phyloP scores from a whole-genome alignment of 495 filamentous ascomycete species.

The Aspergillus ostianus region DNA sequence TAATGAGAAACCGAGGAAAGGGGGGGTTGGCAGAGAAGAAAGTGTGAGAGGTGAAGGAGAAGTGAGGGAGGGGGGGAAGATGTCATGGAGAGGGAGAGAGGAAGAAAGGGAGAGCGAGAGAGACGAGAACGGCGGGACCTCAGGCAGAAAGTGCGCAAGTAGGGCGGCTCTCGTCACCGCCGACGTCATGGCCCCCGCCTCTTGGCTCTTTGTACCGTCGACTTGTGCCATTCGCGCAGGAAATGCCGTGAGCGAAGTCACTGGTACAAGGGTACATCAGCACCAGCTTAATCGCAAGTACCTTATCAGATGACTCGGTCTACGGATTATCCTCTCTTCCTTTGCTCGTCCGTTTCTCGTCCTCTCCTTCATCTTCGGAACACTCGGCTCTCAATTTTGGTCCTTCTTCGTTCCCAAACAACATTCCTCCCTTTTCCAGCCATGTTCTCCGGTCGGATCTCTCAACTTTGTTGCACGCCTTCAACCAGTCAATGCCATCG shows the following conservation, averaged over 20 bases:
- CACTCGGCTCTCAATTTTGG: slow-evolving; percentile 7
- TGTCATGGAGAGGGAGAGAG: slow-evolving; percentile 1
- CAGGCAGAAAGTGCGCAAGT: neutral
- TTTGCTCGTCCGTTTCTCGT: no score
- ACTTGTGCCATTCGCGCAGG: neutral
- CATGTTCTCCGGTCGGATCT: neutral
- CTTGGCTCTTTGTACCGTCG: neutral
- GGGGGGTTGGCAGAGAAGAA: neutral
- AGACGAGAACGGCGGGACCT: neutral
- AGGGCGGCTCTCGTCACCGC: neutral
- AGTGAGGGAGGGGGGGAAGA: neutral
- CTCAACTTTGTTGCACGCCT: neutral
- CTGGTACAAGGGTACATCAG: neutral
- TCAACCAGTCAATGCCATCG: neutral
- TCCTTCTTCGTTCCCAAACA: neutral
- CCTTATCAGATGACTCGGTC: slow-evolving; percentile 18
- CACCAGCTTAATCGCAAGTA: neutral
- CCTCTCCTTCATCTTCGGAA: neutral
- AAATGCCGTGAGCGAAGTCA: neutral
- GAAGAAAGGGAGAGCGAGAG: slow-evolving; percentile 4
- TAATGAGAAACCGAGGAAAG: neutral
- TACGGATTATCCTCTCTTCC: neutral
- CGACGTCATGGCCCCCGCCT: slow-evolving; percentile 13
- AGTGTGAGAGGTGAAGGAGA: slow-evolving; percentile 3
- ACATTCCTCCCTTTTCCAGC: neutral